phyloP scores from a whole-genome alignment of 1,139 yeast genomes.

The Taiozyma onychis region DNA sequence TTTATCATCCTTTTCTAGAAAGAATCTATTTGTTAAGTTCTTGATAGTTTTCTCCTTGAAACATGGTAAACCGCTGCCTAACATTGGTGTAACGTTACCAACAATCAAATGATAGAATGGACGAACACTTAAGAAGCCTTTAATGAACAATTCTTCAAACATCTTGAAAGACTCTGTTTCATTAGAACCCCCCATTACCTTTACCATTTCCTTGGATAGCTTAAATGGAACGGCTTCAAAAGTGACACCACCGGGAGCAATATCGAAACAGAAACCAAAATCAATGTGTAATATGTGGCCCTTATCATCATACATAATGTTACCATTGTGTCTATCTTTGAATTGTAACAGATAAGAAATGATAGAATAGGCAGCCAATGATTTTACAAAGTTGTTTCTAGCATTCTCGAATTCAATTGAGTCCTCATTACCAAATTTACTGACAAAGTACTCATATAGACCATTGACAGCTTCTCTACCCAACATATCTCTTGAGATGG shows the following conservation, averaged over 20 bases:
- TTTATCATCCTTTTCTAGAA: constrained; percentile 69
- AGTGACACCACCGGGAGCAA: constrained; percentile 97
- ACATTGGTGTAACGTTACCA: constrained; percentile 85
- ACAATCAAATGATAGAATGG: constrained; percentile 87
- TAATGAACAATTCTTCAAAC: constrained; percentile 94
- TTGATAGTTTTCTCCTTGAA: constrained; percentile 81
- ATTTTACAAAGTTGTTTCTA: constrained; percentile 85
- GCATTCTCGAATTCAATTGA: constrained; percentile 88
- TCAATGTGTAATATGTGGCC: constrained; percentile 96
- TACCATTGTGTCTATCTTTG: constrained; percentile 98
- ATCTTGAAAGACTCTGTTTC: constrained; percentile 85
- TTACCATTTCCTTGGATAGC: constrained; percentile 92
- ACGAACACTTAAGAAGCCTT: constrained; percentile 85
- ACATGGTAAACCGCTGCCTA: constrained; percentile 93
- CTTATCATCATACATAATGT: constrained; percentile 94
- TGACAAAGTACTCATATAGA: constrained; percentile 82
- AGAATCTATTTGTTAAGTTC: constrained; percentile 74
- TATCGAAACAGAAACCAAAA: constrained; percentile 97
- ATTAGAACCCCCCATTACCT: constrained; percentile 86
- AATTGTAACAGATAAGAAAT: constrained; percentile 89
- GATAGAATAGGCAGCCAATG: constrained; percentile 93
- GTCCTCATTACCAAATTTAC: constrained; percentile 92
- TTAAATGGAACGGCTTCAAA: constrained; percentile 98
- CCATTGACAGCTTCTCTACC: constrained; percentile 99
- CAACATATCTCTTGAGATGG: constrained; percentile 94